phyloP scores from a whole-genome alignment of 2,329 filamentous ascomycete genomes.

The Herpotrichia juniperi region DNA sequence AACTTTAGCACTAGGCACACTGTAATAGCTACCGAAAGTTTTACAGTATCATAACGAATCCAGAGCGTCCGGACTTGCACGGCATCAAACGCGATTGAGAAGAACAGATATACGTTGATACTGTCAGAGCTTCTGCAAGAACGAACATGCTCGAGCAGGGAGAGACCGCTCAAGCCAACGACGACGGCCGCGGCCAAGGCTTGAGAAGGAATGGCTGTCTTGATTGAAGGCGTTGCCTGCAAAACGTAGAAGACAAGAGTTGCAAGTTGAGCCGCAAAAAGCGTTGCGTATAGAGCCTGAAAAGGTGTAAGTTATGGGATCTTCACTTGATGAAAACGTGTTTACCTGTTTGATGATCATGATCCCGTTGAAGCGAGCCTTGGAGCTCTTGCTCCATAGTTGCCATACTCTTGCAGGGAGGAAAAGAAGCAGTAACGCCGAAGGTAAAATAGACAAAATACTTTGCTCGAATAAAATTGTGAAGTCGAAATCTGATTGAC shows the following conservation, averaged over 20 bases:
- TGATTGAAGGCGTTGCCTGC: not conserved
- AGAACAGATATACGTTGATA: constrained; percentile 14
- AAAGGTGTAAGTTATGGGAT: not conserved
- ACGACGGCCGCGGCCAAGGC: constrained; percentile 4
- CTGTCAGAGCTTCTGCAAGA: constrained; percentile 9
- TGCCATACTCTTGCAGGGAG: not conserved
- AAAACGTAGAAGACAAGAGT: constrained; percentile 1
- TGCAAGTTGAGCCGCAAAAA: constrained; percentile 6
- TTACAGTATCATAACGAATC: constrained; percentile 1
- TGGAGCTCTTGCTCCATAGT: constrained; percentile 5
- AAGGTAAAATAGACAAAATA: constrained; percentile 6
- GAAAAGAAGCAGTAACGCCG: constrained; percentile 6
- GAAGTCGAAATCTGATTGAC: constrained; percentile 7
- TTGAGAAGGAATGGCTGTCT: constrained; percentile 3
- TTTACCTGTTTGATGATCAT: constrained; percentile 4
- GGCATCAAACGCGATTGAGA: constrained; percentile 11
- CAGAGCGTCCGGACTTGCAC: constrained; percentile 7
- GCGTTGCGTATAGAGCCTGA: constrained; percentile 6
- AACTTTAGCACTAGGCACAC: constrained; percentile 5
- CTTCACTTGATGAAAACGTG: not conserved
- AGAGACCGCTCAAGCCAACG: constrained; percentile 4
- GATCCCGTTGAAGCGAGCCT: constrained; percentile 2
- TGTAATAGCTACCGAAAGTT: not conserved
- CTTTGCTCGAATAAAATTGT: constrained; percentile 12
- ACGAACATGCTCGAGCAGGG: constrained; percentile 7